A percentile compares a stretch with the other conserved stretches of the same genome.
Conservation (phyloP, 2,329 filamentous ascomycete genomes). For the Fusarium decemcellulare region DNA sequence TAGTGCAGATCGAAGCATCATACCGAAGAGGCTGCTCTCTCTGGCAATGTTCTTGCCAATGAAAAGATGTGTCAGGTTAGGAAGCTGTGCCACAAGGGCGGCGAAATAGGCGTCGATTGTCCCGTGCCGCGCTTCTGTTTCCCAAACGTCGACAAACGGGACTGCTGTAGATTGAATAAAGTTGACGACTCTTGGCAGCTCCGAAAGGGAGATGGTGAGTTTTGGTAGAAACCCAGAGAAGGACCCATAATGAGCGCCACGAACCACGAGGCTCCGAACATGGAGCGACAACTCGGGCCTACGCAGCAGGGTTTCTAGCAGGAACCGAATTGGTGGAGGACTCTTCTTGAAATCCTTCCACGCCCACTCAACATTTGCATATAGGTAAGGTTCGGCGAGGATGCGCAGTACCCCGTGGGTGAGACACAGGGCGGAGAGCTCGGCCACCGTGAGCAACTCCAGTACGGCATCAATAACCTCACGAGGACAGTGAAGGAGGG, state of each 20-base stretch:
- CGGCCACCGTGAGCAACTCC: background rate
- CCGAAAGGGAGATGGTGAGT: background rate
- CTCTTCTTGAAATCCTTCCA: background rate
- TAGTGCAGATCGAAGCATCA: background rate
- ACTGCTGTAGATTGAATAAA: background rate
- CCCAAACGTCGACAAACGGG: conserved; percentile 1
- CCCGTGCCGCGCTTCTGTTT: background rate
- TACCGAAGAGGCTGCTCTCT: background rate
- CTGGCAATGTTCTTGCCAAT: background rate
- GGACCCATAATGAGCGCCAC: background rate
- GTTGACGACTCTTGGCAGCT: background rate
- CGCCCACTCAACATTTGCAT: background rate
- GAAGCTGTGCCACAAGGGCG: background rate
- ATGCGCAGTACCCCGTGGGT: background rate
- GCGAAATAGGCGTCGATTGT: background rate
- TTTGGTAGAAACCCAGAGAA: background rate
- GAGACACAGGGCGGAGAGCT: background rate
- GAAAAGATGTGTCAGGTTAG: background rate
- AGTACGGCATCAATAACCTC: background rate
- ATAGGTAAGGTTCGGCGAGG: background rate
- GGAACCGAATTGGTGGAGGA: background rate
- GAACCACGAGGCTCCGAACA: background rate
- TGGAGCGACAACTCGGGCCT: conserved; percentile 1
- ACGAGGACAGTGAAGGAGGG: background rate
- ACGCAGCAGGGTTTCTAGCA: conserved; percentile 3